Evolutionary conservation across 495 filamentous ascomycete genomes (phyloP), one percentile per base, ranked within the genome.

Genomic region (Penicillium cataractarum): DNA sequence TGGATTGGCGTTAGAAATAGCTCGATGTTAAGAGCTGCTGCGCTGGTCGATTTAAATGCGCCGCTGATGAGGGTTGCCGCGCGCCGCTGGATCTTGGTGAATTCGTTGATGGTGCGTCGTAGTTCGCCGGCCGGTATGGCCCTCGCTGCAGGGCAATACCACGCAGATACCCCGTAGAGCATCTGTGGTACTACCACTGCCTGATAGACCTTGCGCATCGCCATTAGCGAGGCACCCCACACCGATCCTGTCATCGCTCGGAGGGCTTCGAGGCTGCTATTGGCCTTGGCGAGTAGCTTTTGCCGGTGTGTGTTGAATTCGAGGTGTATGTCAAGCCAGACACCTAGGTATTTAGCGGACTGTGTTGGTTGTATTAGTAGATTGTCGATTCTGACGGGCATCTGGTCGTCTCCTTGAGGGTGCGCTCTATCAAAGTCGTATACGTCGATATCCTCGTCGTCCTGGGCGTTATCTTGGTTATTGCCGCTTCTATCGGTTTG

Each of bases 141-240:
- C 10, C 33, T 37, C 4, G 33, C 33, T 4, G 33, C 33, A 6
- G 57, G 64, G n/a, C 42, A 37, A 10, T 54, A 66, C 64, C 49
- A 69, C 2, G 52, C 66, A 1, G 65, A 48, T 1, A 63, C 33
- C 0, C 67, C 62, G 17, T 62, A 72, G 0, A 72, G 57, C 22
- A 72, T 56, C 46, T 69, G 65, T 0, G 67, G 65, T 8, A 72
- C 48, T 0, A 72, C 58, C 12, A 72, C 63, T 13, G 55, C 69
- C 21, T 64, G 59, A 39, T 75, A 73, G 19, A 67, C 32, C 42
- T 46, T 55, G 0, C 60, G 44, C 42, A 67, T 67, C 0, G 51
- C 22, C 3, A n/a, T 13, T 2, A 71, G 24, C 1, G 13, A 68
- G 29, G 29, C 29, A 31, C 29, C 29, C 29, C 29, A 31, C 29